Evolutionary conservation across 1,284 basidiomycete species (phyloP).

Genomic region (Puccinia triticina): DNA sequence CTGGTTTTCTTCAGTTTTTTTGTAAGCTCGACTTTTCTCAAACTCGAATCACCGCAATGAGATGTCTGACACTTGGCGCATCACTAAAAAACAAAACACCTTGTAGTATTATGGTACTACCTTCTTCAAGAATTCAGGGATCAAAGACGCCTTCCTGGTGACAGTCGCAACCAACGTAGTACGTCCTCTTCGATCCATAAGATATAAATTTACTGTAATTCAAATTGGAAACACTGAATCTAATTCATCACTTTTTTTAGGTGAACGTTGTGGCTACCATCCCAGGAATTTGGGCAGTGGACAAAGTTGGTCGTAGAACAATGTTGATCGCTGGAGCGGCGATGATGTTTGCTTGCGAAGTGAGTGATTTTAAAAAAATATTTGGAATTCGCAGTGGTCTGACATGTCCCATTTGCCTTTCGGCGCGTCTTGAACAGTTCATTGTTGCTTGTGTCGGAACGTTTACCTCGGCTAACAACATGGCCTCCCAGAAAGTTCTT

Average conservation of each 20-base stretch:
- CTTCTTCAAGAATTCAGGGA: slow-evolving; percentile 59
- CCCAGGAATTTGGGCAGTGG: slow-evolving; percentile 72
- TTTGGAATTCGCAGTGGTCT: not conserved
- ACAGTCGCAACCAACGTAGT: slow-evolving; percentile 50
- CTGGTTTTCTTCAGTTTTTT: slow-evolving; percentile 31
- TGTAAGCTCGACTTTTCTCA: slow-evolving; percentile 12
- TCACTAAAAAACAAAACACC: not conserved
- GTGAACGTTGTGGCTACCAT: slow-evolving; percentile 65
- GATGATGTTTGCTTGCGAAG: slow-evolving; percentile 66
- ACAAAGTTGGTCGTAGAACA: slow-evolving; percentile 73
- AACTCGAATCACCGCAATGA: not conserved
- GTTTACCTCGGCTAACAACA: slow-evolving; percentile 64
- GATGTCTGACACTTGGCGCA: not conserved
- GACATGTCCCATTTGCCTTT: not conserved
- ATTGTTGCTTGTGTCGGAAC: slow-evolving; percentile 65
- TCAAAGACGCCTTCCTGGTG: slow-evolving; percentile 61
- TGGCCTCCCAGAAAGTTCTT: slow-evolving; percentile 66
- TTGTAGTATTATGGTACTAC: slow-evolving; percentile 52
- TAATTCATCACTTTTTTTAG: slow-evolving; percentile 64
- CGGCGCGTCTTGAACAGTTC: slow-evolving; percentile 34
- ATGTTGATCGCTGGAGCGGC: slow-evolving; percentile 71
- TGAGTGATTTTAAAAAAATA: slow-evolving; percentile 68
- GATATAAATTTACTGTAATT: not conserved
- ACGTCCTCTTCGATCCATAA: not conserved
- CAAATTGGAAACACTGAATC: slow-evolving; percentile 61